Evolutionary conservation across 768 basidiomycete genomes (phyloP).

Genomic region (Pleurotus citrinopileatus): DNA sequence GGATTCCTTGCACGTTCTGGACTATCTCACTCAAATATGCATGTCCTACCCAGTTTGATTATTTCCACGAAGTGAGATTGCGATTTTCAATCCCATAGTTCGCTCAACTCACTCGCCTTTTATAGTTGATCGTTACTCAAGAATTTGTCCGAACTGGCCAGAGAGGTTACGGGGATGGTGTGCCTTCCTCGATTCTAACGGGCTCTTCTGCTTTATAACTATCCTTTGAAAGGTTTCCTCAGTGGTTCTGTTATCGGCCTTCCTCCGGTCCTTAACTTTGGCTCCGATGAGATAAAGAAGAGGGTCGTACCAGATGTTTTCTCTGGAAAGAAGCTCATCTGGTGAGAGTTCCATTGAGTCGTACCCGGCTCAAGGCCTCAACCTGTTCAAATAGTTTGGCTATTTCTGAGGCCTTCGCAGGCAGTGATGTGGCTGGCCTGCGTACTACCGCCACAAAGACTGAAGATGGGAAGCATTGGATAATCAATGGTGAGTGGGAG

Average conservation of each 20-base stretch:
- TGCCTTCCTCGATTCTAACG: slow-evolving; percentile 7
- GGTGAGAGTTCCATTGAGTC: slow-evolving; percentile 16
- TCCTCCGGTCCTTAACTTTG: slow-evolving; percentile 90
- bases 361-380: not conserved
- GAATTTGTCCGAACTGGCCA: slow-evolving; percentile 69
- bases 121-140: slow-evolving; percentile 77
- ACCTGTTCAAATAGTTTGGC: slow-evolving; percentile 42
- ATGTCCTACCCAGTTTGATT: slow-evolving; percentile 59
- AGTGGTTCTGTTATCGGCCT: slow-evolving; percentile 84
- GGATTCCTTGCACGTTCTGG: not conserved
- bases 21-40: not conserved
- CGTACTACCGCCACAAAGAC: slow-evolving; percentile 76
- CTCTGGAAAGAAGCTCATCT: slow-evolving; percentile 79
- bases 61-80: slow-evolving; percentile 77
- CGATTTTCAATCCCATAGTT: not conserved
- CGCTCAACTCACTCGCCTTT: not conserved
- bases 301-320: slow-evolving; percentile 67
- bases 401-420: slow-evolving; percentile 87
- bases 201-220: slow-evolving; percentile 1
- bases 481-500: slow-evolving; percentile 59
- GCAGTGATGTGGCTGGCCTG: slow-evolving; percentile 79
- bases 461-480: slow-evolving; percentile 81
- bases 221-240: slow-evolving; percentile 46
- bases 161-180: slow-evolving; percentile 84
- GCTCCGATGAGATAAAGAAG: slow-evolving; percentile 55